These are phyloP conservation scores for Pyrenophora tritici-repentis DNA, from an alignment of 2,329 filamentous ascomycete genomes.

Conservation along the genomic window DNA sequence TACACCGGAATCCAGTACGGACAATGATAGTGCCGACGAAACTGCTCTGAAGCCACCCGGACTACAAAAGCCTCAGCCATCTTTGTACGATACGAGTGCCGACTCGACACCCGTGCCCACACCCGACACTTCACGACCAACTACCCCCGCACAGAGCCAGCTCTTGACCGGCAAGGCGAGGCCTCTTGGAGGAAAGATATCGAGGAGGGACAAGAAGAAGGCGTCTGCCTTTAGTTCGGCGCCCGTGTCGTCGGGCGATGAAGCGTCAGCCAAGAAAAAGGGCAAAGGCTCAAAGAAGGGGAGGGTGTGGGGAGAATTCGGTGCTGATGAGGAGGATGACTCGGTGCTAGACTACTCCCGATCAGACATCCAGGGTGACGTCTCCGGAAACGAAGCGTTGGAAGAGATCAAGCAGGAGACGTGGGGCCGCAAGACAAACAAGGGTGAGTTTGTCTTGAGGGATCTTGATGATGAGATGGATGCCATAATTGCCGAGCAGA, in stretches of 20 bases:
- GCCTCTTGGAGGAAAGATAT: conserved; percentile 72
- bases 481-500: conserved; percentile 81
- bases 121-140: conserved; percentile 77
- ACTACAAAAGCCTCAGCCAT: conserved; percentile 51
- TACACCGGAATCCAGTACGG: conserved; percentile 57
- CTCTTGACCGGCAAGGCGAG: conserved; percentile 74
- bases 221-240: conserved; percentile 59
- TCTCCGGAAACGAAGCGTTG: conserved; percentile 61
- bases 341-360: conserved; percentile 89
- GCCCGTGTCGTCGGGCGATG: conserved; percentile 81
- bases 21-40: conserved; percentile 55
- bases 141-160: conserved; percentile 71
- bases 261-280: conserved; percentile 64
- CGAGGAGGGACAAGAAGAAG: conserved; percentile 77
- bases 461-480: conserved; percentile 94
- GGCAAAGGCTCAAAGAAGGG: conserved; percentile 76
- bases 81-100: conserved; percentile 57
- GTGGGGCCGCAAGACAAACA: conserved; percentile 83
- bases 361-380: conserved; percentile 56
- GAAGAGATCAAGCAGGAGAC: conserved; percentile 77
- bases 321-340: conserved; percentile 80
- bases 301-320: conserved; percentile 90
- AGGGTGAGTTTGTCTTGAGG: conserved; percentile 91
- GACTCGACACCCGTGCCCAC: conserved; percentile 73
- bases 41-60: conserved; percentile 59